A percentile compares a stretch with the other conserved stretches of the same genome.
phyloP scores from a whole-genome alignment of 73 alveolate genomes.

The Tetrahymena malaccensis region DNA sequence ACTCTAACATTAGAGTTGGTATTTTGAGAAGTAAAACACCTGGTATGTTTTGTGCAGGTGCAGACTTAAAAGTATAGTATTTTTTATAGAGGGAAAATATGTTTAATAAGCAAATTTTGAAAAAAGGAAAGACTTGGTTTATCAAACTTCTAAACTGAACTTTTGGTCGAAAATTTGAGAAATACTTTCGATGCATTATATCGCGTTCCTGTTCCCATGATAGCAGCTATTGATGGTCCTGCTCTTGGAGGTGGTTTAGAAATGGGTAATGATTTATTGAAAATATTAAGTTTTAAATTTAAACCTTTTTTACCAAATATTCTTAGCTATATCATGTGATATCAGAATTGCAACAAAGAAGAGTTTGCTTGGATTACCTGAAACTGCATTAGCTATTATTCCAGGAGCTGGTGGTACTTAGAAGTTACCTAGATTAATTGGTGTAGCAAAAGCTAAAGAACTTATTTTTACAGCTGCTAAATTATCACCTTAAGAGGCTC shows the following conservation, averaged over 20 bases:
- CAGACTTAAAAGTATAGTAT: conserved; percentile 49
- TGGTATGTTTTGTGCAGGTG: conserved; percentile 76
- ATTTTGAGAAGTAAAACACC: conserved; percentile 46
- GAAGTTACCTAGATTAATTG: conserved; percentile 80
- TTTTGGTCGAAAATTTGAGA: conserved; percentile 62
- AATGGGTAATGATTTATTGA: not conserved
- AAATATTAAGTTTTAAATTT: too few relatives aligned
- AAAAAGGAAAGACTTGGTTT: conserved; percentile 65
- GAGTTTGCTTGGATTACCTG: conserved; percentile 85
- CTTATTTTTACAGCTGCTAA: conserved; percentile 87
- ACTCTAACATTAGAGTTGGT: conserved; percentile 12
- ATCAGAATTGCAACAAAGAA: conserved; percentile 78
- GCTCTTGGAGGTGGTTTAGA: conserved; percentile 94
- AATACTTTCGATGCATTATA: conserved; percentile 66
- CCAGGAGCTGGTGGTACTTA: conserved; percentile 95
- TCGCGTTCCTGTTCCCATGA: conserved; percentile 74
- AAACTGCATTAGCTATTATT: conserved; percentile 84
- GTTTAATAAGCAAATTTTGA: not conserved
- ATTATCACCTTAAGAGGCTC: conserved; percentile 68
- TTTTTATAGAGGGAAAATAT: not conserved
- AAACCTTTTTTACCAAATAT: too few relatives aligned
- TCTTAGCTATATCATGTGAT: conserved; percentile 70
- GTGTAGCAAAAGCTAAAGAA: conserved; percentile 87
- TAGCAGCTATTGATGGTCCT: conserved; percentile 85
- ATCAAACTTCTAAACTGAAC: conserved; percentile 59